Evolutionary conservation across 2,329 filamentous ascomycete species (phyloP).

Genomic region (Knoxdaviesia capensis): DNA sequence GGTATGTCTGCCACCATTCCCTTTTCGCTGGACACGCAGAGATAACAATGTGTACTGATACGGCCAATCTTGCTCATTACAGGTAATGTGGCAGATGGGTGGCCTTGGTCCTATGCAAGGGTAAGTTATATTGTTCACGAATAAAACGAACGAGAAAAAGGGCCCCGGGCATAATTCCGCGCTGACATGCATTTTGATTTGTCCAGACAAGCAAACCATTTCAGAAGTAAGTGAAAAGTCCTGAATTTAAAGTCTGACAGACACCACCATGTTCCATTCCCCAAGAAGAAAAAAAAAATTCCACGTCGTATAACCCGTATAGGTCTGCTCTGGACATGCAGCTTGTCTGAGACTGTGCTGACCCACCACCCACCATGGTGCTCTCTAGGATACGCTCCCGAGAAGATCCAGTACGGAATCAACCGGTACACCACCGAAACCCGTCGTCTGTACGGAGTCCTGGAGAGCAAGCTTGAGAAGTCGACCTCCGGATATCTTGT

Average conservation of each 20-base stretch:
- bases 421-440: conserved; percentile 71
- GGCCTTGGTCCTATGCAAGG: conserved; percentile 70
- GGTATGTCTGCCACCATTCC: conserved; percentile 19
- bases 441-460: conserved; percentile 57
- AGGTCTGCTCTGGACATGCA: too few relatives aligned
- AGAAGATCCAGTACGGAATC: conserved; percentile 65
- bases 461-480: conserved; percentile 49
- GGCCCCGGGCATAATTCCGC: too few relatives aligned
- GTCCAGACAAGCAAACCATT: conserved; percentile 59
- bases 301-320: not conserved
- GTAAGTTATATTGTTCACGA: conserved; percentile 4
- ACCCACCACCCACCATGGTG: too few relatives aligned
- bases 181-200: too few relatives aligned
- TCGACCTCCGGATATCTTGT: conserved; percentile 37
- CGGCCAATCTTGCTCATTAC: not conserved
- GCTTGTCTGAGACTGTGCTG: too few relatives aligned
- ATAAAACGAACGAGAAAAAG: too few relatives aligned
- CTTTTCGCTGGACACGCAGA: not conserved
- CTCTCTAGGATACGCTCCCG: conserved; percentile 47
- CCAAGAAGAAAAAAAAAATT: too few relatives aligned
- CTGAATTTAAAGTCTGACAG: too few relatives aligned
- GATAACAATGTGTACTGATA: conserved; percentile 3
- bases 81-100: conserved; percentile 56
- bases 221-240: conserved; percentile 30
- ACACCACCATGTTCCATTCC: not conserved